A percentile compares a stretch with the other conserved stretches of the same genome.
Conservation (phyloP, 257 asterid species). For the Primulina huaijiensis region DNA sequence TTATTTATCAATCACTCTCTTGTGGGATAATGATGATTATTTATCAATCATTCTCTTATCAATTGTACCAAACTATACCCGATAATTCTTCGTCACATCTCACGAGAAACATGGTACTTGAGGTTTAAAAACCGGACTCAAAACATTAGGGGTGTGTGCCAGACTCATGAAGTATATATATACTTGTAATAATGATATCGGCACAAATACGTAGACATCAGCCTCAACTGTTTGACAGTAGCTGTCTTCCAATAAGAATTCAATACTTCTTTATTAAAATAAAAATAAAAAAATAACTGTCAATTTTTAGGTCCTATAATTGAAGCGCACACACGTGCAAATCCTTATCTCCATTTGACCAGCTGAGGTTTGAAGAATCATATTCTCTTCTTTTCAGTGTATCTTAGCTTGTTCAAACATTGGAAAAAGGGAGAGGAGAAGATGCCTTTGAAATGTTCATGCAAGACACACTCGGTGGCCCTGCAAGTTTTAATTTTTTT, state of each 20-base stretch:
- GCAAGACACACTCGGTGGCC: neutral
- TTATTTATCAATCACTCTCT: too few relatives aligned
- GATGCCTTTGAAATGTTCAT: slow-evolving; percentile 28
- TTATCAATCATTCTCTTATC: too few relatives aligned
- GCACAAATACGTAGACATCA: neutral
- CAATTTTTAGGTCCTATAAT: slow-evolving; percentile 23
- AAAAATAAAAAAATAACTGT: neutral
- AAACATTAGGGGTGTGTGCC: too few relatives aligned
- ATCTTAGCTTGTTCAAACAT: slow-evolving; percentile 13
- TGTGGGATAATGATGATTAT: too few relatives aligned
- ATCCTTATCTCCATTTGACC: slow-evolving; percentile 36
- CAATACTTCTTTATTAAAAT: neutral
- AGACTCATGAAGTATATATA: too few relatives aligned
- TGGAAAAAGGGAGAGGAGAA: slow-evolving; percentile 21
- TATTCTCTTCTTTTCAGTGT: slow-evolving; percentile 30
- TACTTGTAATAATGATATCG: too few relatives aligned
- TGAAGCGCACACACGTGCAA: slow-evolving; percentile 22
- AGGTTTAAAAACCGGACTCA: too few relatives aligned
- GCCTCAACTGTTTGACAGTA: neutral
- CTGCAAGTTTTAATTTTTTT: neutral
- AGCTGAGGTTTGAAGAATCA: slow-evolving; percentile 42
- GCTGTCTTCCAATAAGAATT: neutral
- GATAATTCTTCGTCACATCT: too few relatives aligned
- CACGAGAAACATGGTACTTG: too few relatives aligned
- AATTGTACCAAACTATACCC: too few relatives aligned